Percentiles rank a stretch among this genome's conserved stretches.
Conservation (phyloP, 345 rosid genomes). For the Melastoma malabathricum region DNA sequence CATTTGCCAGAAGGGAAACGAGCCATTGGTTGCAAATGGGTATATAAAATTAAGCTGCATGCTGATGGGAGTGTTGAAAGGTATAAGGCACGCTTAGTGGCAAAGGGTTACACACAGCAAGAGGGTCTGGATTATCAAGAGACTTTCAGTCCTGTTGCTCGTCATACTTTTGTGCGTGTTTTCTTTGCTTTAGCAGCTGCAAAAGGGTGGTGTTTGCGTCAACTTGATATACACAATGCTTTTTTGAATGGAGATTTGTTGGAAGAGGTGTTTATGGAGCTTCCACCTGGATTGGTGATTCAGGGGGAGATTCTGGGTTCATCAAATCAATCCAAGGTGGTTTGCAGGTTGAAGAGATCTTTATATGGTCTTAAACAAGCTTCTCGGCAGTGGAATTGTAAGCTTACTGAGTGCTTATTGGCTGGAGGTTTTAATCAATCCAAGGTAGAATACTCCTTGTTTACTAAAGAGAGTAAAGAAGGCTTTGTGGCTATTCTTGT, state of each 20-base stretch:
- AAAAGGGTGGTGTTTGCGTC: not conserved
- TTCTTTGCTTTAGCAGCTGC: not conserved
- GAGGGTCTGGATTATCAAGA: not conserved
- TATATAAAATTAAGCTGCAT: not conserved
- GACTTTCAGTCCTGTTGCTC: too few relatives aligned
- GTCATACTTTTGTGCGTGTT: not conserved
- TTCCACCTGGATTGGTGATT: not conserved
- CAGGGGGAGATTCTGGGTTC: too few relatives aligned
- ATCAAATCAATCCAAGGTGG: not conserved
- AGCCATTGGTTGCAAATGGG: too few relatives aligned
- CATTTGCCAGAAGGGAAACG: not conserved
- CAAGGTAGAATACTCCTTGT: not conserved
- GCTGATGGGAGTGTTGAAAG: not conserved
- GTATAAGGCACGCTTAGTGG: not conserved
- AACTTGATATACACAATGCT: not conserved
- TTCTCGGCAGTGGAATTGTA: conserved; percentile 1
- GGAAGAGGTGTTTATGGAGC: not conserved
- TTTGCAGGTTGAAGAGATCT: conserved; percentile 1
- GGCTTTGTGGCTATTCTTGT: not conserved
- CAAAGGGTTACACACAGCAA: not conserved
- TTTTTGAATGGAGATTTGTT: not conserved
- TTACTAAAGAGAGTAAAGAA: not conserved
- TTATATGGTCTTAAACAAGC: conserved; percentile 14
- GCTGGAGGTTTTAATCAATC: not conserved
- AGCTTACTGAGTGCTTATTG: not conserved